Evolutionary conservation across 2,329 filamentous ascomycete genomes (phyloP).

Genomic region (Phialophora tarda): DNA sequence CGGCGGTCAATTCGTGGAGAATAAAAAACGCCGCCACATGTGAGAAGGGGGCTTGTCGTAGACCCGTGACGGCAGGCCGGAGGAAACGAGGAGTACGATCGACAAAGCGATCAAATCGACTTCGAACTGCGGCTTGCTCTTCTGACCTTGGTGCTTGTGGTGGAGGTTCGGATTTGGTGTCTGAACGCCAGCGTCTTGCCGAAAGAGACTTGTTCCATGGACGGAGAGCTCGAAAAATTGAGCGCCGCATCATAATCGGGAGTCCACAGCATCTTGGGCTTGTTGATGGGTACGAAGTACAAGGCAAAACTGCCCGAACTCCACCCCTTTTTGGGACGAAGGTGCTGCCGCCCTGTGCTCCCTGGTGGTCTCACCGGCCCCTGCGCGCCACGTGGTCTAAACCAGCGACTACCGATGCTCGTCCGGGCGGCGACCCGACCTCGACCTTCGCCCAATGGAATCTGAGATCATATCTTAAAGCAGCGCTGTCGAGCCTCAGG

Average conservation of each 20-base stretch:
- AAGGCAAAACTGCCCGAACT: background rate
- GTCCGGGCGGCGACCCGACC: too few relatives aligned
- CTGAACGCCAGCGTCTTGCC: constrained; percentile 20
- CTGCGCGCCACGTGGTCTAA: too few relatives aligned
- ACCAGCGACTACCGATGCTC: too few relatives aligned
- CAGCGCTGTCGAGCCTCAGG: too few relatives aligned
- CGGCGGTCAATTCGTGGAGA: constrained; percentile 88
- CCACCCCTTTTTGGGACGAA: too few relatives aligned
- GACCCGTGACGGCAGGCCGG: constrained; percentile 40
- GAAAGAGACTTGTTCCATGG: background rate
- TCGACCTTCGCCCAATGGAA: too few relatives aligned
- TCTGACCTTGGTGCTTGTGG: constrained; percentile 16
- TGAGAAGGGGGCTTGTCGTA: constrained; percentile 77
- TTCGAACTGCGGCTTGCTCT: constrained; percentile 23
- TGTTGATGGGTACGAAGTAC: background rate
- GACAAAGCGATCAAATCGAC: constrained; percentile 36
- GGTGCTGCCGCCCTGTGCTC: too few relatives aligned
- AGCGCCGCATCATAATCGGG: constrained; percentile 9
- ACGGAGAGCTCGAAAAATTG: background rate
- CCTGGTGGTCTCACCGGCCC: too few relatives aligned
- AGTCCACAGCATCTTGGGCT: background rate
- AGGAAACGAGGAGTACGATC: constrained; percentile 36
- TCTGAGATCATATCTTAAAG: too few relatives aligned
- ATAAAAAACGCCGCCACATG: constrained; percentile 86
- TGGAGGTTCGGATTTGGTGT: constrained; percentile 14